Base-by-base conservation (phyloP, 2,329 filamentous ascomycete species). In the Beauveria brongniartii region DNA sequence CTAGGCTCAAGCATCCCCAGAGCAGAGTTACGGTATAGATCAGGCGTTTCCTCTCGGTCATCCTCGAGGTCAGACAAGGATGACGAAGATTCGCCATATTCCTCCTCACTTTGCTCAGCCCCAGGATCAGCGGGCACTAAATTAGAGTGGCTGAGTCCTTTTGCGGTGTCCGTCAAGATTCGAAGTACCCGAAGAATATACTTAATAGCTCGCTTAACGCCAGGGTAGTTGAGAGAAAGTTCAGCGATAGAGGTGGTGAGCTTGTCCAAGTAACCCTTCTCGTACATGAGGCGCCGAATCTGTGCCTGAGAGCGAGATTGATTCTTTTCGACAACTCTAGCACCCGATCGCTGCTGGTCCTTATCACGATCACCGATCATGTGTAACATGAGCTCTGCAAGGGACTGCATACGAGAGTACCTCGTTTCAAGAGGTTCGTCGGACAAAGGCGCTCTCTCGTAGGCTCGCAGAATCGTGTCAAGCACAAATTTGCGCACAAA, bases 401-500 rank as follows among this genome's bases (percentile, higher is more conserved):
- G 82, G 53, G 86, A 90, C 66, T 97, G 83, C 77, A 99, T 86
- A 61, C 91, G 87, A 9, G 91, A 87, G 73, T 97, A 99, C 65
- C 94, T 92, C 59, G 84, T 78, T 67, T 97, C 92, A 24, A 96
- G 80, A 6, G 89, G 78, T 68, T 99, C 94, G 16, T 83, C 85
- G 1, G 91, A 92, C 14, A 82, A 77, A 48, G 87, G 89, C 0
- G 92, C 91, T 69, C 96, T 92, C 70, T 92, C 95, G 75, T 96
- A 97, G 0, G 92, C 89, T 69, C 91, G 93, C 34, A 97, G 78
- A 34, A 94, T 87, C 68, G 95, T 96, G 72, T 99, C 95, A 3
- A 99, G 81, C 20, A 97, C 93, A 68, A 97, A 97, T 65, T 90
- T 92, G 60, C 94, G 90, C 46, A 99, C 92, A 69, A 96, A 97